Percentiles rank a stretch among this genome's conserved stretches.
phyloP scores from a whole-genome alignment of 495 filamentous ascomycete species.

The Trichodelitschia bisporula region DNA sequence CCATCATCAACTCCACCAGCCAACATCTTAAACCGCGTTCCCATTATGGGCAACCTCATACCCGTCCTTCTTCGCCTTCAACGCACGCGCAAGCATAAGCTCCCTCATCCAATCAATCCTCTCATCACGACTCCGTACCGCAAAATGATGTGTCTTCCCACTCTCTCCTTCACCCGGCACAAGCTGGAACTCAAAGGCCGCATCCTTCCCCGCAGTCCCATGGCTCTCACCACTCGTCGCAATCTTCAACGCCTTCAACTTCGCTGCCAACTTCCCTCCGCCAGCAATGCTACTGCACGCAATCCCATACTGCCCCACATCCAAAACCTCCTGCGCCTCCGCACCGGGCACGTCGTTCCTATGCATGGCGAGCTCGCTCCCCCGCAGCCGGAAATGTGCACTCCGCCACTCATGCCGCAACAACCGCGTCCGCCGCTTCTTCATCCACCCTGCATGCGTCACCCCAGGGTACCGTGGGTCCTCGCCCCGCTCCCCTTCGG shows the following conservation, averaged over 20 bases:
- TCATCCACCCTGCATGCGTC: conserved; percentile 65
- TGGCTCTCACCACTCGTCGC: conserved; percentile 9
- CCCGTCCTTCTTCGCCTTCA: conserved; percentile 59
- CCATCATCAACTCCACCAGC: no score
- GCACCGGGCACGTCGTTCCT: conserved; percentile 29
- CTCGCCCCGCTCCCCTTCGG: no score
- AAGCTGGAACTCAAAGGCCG: conserved; percentile 73
- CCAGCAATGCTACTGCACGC: conserved; percentile 56
- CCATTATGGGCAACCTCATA: conserved; percentile 68
- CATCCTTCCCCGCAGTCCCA: conserved; percentile 23
- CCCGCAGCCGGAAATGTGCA: conserved; percentile 61
- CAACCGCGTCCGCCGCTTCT: conserved; percentile 76
- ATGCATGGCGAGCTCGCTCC: conserved; percentile 67
- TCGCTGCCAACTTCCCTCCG: conserved; percentile 62
- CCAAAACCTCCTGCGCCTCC: conserved; percentile 54
- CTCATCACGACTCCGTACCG: conserved; percentile 64
- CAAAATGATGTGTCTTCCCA: conserved; percentile 81
- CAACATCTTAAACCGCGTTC: conserved; percentile 32
- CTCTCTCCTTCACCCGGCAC: conserved; percentile 44
- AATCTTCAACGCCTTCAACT: conserved; percentile 66
- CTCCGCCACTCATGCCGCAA: conserved; percentile 89
- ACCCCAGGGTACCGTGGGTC: conserved; percentile 14
- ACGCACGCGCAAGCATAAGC: conserved; percentile 84
- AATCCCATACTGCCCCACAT: conserved; percentile 88
- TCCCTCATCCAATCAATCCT: conserved; percentile 97